Conservation (phyloP, 2,329 filamentous ascomycete species). For the Colletotrichum sp. region DNA sequence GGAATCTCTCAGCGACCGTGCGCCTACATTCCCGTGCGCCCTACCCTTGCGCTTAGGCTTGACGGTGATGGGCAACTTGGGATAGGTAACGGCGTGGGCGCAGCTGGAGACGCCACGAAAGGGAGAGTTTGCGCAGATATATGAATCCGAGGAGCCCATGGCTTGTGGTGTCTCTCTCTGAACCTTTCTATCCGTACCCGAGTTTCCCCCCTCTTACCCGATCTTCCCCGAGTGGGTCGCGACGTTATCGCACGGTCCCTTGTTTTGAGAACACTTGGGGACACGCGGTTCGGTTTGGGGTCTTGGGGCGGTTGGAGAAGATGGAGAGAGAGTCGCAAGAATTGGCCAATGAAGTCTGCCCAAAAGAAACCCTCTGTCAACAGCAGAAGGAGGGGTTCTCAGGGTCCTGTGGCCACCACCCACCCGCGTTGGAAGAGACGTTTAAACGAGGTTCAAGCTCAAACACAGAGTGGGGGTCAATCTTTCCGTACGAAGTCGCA, state of each 20-base stretch:
- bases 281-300: background rate
- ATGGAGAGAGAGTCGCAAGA: background rate
- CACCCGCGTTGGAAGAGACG: background rate
- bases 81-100: too few species aligned
- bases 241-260: constrained; percentile 5
- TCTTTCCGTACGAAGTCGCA: background rate
- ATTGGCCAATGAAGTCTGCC: background rate
- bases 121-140: background rate
- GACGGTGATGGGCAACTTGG: background rate
- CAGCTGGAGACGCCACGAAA: background rate
- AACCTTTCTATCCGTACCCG: background rate
- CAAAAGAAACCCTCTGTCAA: background rate
- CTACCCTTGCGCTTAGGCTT: background rate
- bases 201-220: background rate
- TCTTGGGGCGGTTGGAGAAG: background rate
- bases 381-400: background rate
- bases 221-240: background rate
- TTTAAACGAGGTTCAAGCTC: constrained; percentile 11
- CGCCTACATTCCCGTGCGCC: background rate
- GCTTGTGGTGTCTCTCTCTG: background rate
- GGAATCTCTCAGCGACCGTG: background rate
- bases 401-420: background rate
- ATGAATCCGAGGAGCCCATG: background rate
- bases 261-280: background rate
- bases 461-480: constrained; percentile 10